Evolutionary conservation across 2,329 filamentous ascomycete genomes (phyloP), one percentile per base, ranked within the genome.

Genomic region (Xylariaceae sp.): DNA sequence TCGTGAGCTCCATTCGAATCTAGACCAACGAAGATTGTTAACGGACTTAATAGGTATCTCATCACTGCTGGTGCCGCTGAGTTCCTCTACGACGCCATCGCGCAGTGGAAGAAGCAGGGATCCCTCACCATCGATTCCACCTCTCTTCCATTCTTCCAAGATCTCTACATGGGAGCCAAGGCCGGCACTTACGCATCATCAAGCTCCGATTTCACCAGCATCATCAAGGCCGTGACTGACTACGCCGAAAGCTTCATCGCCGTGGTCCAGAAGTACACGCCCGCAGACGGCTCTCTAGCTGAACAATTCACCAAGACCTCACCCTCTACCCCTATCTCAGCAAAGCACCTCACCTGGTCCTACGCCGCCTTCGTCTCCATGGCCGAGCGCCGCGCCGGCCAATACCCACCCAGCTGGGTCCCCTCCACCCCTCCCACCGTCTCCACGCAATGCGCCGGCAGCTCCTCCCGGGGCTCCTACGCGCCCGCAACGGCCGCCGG

Each of bases 271-370:
- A 71, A 76, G 60, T 81, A 82, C 67, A 79, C 78, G 0, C 78
- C 79, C 0, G 67, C 69, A 3, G 76, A 77, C 55, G 81, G 81
- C 15, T 74, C 73, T 1, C 68, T 81, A 4, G 72, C 75, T 1
- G 80, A 83, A 67, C 80, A 82, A 58, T 82, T 79, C 65, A 73
- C 77, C 61, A 77, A 77, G 51, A 71, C 67, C 11, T 51, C 66
- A 6, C 72, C 68, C 35, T 72, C 64, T 47, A 65, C 68, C 0
- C 78, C 77, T 0, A 67, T 76, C 1, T 80, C 78, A 4, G 80
- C 80, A 1, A 67, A 65, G 13, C 77, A 81, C 64, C 75, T 90
- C 34, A 90, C 88, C 2, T 90, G 88, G 88, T 89, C 86, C 0
- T 90, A 89, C 64, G 86, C 87, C 1, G 80, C 87, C 0, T 81